Evolutionary conservation across 2,329 filamentous ascomycete species (phyloP).

Genomic region (Emmonsiellopsis sp.): DNA sequence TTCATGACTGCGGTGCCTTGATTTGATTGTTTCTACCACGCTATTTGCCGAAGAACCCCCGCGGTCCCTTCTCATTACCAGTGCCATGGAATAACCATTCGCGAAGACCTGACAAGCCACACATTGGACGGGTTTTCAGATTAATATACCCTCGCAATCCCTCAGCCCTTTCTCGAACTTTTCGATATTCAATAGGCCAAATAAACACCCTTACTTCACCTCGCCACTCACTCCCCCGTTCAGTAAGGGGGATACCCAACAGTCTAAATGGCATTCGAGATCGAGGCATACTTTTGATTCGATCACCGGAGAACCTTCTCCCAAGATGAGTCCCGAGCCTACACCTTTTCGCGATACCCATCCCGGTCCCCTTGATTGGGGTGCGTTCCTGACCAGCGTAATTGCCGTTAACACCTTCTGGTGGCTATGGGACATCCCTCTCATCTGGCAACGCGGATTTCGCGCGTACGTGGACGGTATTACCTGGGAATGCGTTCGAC

Average conservation of each 20-base stretch:
- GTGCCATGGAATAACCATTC: not conserved
- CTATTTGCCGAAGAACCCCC: not conserved
- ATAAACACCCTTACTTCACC: too few relatives aligned
- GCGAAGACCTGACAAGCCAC: not conserved
- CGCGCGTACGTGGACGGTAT: slow-evolving; percentile 2
- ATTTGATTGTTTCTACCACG: not conserved
- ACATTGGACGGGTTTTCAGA: not conserved
- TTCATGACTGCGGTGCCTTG: too few relatives aligned
- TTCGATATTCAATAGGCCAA: not conserved
- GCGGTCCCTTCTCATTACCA: not conserved
- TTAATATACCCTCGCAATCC: not conserved
- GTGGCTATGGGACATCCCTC: slow-evolving; percentile 2
- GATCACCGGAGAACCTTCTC: not conserved
- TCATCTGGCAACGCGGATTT: not conserved
- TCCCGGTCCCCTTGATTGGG: not conserved
- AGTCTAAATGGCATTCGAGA: not conserved
- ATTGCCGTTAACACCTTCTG: not conserved
- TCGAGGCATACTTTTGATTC: not conserved
- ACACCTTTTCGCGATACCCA: not conserved
- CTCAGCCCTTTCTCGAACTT: not conserved
- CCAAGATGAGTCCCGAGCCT: too few relatives aligned
- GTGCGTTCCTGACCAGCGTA: not conserved
- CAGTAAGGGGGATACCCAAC: not conserved
- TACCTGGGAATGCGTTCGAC: slow-evolving; percentile 3
- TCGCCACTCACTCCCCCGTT: not conserved